Evolutionary conservation across 148 eudicot genomes (phyloP), one percentile per base, ranked within the genome.

Genomic region (Chenopodium suecicum): DNA sequence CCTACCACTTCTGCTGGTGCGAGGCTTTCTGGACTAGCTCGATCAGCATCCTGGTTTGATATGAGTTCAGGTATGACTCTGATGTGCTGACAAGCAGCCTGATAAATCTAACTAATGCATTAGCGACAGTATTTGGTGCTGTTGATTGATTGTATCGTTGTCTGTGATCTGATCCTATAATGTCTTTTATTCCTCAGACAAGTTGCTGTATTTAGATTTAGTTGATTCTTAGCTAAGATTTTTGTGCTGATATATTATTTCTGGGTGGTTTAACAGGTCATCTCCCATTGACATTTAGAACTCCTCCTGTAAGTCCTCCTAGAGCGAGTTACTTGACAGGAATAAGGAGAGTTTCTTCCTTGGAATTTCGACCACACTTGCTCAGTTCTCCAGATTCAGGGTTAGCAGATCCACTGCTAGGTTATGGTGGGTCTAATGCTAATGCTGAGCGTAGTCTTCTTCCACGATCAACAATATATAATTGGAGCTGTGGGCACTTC

Each of bases 291-390:
- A 89, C 98, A 79, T 94, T 96, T 84, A 90, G 97, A 86, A 96
- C 98, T 74, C 99, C 99, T 31, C 99, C 98, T 31, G 99, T 96
- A 79, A 96, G 99, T 83, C 99, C 99, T 79, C 99, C 99, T 47
- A 90, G 94, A 72, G 80, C 97, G 63, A 94, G 86, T 83, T 90
- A 87, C 85, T 85, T 95, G 82, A 81, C 94, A 7, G 94, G 96
- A 85, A 90, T 95, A 83, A 90, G 99, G 20, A 94, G 99, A 89
- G 99, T 94, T 76, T 91, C 87, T 74, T 96, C 99, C 54, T 82
- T 94, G 83, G 99, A 96, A 82, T 91, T 92, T 69, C 91, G 95
- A 78, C 98, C 99, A 56, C 92, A 96, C 74, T 81, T 90, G 82
- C 87, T 90, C 78, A 89, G 86, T 81, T 89, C 94, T 81, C 94